Evolutionary conservation across 768 basidiomycete species (phyloP).

Genomic region (Trametes sanguinea): DNA sequence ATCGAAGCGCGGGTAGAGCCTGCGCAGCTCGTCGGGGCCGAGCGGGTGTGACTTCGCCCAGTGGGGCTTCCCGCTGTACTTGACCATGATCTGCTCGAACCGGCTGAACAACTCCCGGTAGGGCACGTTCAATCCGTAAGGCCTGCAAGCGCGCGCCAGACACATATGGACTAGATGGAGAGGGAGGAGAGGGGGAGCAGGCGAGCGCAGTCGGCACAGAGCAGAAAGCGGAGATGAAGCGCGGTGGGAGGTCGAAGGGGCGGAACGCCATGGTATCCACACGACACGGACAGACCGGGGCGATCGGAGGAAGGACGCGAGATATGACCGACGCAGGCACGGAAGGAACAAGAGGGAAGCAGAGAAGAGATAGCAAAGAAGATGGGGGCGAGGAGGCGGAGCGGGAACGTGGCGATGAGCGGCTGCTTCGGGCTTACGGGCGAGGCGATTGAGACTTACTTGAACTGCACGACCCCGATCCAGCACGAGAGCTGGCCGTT

Average conservation of each 20-base stretch:
- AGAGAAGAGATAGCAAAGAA: background rate
- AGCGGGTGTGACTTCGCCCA: slow-evolving; percentile 94
- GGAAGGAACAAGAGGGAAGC: slow-evolving; percentile 1
- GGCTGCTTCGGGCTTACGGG: slow-evolving; percentile 3
- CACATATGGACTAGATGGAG: background rate
- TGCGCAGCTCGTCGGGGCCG: slow-evolving; percentile 59
- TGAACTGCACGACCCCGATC: slow-evolving; percentile 98
- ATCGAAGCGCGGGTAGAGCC: slow-evolving; percentile 79
- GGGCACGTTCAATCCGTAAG: slow-evolving; percentile 81
- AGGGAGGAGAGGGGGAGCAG: background rate
- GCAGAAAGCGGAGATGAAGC: background rate
- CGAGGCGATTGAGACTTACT: slow-evolving; percentile 52
- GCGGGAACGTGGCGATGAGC: slow-evolving; percentile 6
- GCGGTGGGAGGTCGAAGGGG: background rate
- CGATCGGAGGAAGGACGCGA: background rate
- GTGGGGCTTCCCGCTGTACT: slow-evolving; percentile 83
- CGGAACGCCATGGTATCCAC: background rate
- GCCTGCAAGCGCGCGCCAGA: slow-evolving; percentile 48
- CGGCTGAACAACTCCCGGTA: slow-evolving; percentile 76
- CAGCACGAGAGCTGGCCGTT: slow-evolving; percentile 79
- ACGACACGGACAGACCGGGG: background rate
- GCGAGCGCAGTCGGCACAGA: background rate
- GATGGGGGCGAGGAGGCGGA: background rate
- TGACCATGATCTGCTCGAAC: slow-evolving; percentile 71
- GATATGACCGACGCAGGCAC: background rate